Base-by-base conservation (phyloP, 2,329 filamentous ascomycete species). In the Epichloe gansuensis region DNA sequence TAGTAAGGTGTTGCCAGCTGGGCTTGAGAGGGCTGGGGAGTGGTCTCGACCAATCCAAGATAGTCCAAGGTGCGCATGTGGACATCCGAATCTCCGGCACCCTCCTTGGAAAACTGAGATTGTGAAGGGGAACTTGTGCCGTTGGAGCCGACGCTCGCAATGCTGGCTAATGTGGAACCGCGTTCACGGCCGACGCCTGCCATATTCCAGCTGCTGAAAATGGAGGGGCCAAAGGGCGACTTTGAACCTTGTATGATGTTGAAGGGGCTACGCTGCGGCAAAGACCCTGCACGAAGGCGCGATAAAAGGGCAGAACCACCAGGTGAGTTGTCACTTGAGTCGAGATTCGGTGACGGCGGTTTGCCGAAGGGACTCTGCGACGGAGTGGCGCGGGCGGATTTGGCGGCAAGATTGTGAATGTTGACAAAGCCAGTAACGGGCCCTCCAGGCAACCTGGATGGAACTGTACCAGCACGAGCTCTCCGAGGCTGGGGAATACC, bases 61-160 rank as follows among this genome's bases (percentile, higher is more conserved):
- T 98, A 98, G 67, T 98, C 93, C 60, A 98, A 73, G 2, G 93
- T 98, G 63, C 88, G 86, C 80, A 85, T 84, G 63, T 84, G 81
- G 59, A 95, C 89, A 65, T 96, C 91, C 34, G 83, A 88, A 63
- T 97, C 91, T 17, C 82, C 85, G 46, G 85, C 80, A 34, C 88
- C 90, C 62, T 95, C 90, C 59, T 85, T 82, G 11, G 89, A 94
- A 64, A 91, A 91, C 1, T 87, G 83, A 7, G 89, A 94, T 62
- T 91, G 86, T 13, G 87, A 81, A 1, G 91, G 91, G 13, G 91
- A 97, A 57, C 85, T 86, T 2, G 88, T 89, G 2, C 86, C 88
- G 63, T 97, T 95, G 31, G 91, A 97, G 46, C 87, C 84, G 60
- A 95, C 86, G 67, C 91, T 97, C 31, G 90, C 81, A 61, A 85